Evolutionary conservation across 2,329 filamentous ascomycete species (phyloP), one percentile per base, ranked within the genome.

Genomic region (Tolypocladium endophyticum): DNA sequence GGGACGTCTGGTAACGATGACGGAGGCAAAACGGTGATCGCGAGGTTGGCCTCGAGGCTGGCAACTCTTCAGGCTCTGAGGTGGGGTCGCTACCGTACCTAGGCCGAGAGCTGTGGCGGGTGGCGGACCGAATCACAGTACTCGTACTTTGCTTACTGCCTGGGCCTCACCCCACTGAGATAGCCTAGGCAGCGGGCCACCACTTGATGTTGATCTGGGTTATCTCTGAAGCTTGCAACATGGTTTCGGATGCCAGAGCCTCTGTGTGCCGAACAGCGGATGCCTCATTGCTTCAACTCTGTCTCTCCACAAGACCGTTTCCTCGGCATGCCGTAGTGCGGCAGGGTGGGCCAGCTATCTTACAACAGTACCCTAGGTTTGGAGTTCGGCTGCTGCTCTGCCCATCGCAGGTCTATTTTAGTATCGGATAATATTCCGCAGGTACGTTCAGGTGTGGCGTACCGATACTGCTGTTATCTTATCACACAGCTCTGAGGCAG

Each of bases 1-100:
- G 30, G 18, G 30, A 54, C 7, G 50, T 33, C 30, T 9, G 39
- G 56, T 23, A 38, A 43, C 43, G 57, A 58, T 61, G 61, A 61
- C 61, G 60, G 47, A 60, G 52, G 62, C 58, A 62, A 57, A 58
- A 58, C 35, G 35, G 35, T 23, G 43, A 41, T 45, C 41, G 47
- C 38, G 30, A 53, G 52, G 38, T 58, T 30, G 59, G 55, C 54
- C 50, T 57, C 35, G 58, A 59, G 58, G 59, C 61, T 58, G 56
- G 56, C 45, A 56, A n/a, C 52, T 56, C 50, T 28, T 47, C 59
- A 45, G 58, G 45, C 58, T 38, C 30, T 54, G 38, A 43, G 55
- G 60, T 61, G 60, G 60, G 60, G 60, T 57, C 58, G 25, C 35
- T 39, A 3, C 43, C 8, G 43, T 11, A 18, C 3, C 39, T 20